phyloP scores from a whole-genome alignment of 345 rosid species.

The Ceriops tagal region DNA sequence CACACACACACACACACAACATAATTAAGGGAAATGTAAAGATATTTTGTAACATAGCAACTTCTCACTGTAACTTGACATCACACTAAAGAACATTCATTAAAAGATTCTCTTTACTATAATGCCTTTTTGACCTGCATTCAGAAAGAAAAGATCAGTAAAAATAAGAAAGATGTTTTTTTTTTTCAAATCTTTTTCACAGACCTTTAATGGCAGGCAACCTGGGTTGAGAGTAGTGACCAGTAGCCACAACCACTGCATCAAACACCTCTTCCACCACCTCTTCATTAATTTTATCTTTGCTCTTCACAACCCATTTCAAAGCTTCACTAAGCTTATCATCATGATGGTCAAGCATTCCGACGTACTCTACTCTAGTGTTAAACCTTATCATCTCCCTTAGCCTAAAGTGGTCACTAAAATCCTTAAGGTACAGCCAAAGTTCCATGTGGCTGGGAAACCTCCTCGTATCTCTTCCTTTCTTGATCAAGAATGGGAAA shows the following conservation, averaged over 20 bases:
- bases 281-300: slow-evolving; percentile 31
- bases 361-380: slow-evolving; percentile 72
- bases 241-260: slow-evolving; percentile 91
- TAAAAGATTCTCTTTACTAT: neutral
- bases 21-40: neutral
- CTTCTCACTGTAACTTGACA: neutral
- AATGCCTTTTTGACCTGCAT: neutral
- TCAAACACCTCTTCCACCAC: slow-evolving; percentile 70
- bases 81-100: slow-evolving; percentile 15
- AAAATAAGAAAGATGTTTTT: neutral
- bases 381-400: slow-evolving; percentile 73
- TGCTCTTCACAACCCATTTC: slow-evolving; percentile 74
- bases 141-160: neutral
- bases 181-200: neutral
- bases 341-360: slow-evolving; percentile 50
- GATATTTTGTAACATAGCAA: neutral
- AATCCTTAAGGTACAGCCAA: slow-evolving; percentile 71
- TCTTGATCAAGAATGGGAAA: slow-evolving; percentile 74
- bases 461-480: slow-evolving; percentile 72
- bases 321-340: slow-evolving; percentile 40
- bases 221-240: slow-evolving; percentile 81
- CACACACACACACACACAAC: neutral
- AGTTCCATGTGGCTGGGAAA: slow-evolving; percentile 87
- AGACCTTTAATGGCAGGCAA: slow-evolving; percentile 77
- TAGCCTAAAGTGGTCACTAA: slow-evolving; percentile 60